These are phyloP conservation scores for Fusarium lyarnte DNA, from an alignment of 2,329 filamentous ascomycete species.

Conservation along the genomic window DNA sequence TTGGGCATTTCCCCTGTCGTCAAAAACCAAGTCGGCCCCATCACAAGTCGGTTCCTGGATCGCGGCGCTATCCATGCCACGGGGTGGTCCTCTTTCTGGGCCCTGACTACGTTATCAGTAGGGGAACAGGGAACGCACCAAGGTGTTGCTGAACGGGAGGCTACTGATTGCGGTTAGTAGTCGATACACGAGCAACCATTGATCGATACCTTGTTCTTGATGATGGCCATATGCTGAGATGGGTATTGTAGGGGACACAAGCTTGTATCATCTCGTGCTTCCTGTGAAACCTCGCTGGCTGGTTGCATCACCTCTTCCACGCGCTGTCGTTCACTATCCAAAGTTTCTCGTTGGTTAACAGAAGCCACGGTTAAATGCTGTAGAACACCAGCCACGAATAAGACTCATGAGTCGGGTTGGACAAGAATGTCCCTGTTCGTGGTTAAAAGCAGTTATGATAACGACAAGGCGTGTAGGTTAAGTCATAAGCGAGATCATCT, in stretches of 20 bases:
- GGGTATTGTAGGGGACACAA: slow-evolving; percentile 19
- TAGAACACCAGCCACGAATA: slow-evolving; percentile 17
- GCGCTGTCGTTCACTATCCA: slow-evolving; percentile 9
- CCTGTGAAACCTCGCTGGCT: slow-evolving; percentile 27
- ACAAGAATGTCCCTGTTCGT: slow-evolving; percentile 3
- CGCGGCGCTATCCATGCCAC: slow-evolving; percentile 41
- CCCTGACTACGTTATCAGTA: slow-evolving; percentile 18
- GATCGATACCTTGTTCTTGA: slow-evolving; percentile 13
- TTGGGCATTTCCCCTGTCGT: slow-evolving; percentile 19
- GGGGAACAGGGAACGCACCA: slow-evolving; percentile 13
- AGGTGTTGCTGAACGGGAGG: slow-evolving; percentile 26
- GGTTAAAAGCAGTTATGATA: slow-evolving; percentile 10
- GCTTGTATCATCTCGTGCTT: slow-evolving; percentile 26
- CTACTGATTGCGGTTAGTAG: slow-evolving; percentile 22
- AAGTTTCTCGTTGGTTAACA: neutral
- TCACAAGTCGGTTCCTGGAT: slow-evolving; percentile 42
- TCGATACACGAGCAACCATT: slow-evolving; percentile 15
- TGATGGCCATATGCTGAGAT: neutral
- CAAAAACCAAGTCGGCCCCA: slow-evolving; percentile 29
- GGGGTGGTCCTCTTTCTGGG: slow-evolving; percentile 38
- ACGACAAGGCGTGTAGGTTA: slow-evolving; percentile 5
- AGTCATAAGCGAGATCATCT: slow-evolving; percentile 35
- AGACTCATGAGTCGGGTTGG: neutral
- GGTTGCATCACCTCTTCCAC: slow-evolving; percentile 30
- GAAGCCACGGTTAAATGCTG: slow-evolving; percentile 16